Percentiles rank a stretch among this genome's conserved stretches.
Conservation (phyloP, 169 alveolate species). For the Plasmodium relictum region DNA sequence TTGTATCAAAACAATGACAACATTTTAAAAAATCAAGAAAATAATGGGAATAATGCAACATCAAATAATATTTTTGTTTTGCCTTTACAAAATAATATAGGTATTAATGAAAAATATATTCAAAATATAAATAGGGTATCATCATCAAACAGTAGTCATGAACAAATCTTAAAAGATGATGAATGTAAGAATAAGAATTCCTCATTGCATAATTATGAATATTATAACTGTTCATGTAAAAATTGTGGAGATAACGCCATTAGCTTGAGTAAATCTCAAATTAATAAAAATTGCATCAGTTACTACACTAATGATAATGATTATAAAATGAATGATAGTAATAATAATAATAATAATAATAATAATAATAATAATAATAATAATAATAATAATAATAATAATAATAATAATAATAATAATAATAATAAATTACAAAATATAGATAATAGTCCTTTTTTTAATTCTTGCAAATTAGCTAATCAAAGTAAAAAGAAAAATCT, state of each 20-base stretch:
- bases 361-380: neutral
- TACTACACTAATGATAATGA: neutral
- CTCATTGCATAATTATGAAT: constrained; percentile 6
- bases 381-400: neutral
- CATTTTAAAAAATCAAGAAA: neutral
- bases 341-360: constrained; percentile 5
- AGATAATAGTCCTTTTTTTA: too few relatives aligned
- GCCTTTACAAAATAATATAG: neutral
- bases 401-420: neutral
- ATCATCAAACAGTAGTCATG: neutral
- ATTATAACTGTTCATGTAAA: neutral
- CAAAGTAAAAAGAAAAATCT: too few relatives aligned
- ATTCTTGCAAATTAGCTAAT: too few relatives aligned
- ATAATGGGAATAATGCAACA: neutral
- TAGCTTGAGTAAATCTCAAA: neutral
- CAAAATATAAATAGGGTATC: neutral
- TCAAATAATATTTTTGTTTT: neutral
- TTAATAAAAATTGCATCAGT: neutral
- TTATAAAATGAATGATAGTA: neutral
- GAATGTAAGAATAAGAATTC: neutral
- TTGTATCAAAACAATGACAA: neutral
- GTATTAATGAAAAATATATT: neutral
- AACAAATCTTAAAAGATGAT: neutral
- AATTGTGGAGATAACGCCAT: neutral
- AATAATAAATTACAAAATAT: too few relatives aligned